These are phyloP conservation scores for Metroxylon sagu DNA, from an alignment of 176 grass and related monocot genomes.

Conservation along the genomic window DNA sequence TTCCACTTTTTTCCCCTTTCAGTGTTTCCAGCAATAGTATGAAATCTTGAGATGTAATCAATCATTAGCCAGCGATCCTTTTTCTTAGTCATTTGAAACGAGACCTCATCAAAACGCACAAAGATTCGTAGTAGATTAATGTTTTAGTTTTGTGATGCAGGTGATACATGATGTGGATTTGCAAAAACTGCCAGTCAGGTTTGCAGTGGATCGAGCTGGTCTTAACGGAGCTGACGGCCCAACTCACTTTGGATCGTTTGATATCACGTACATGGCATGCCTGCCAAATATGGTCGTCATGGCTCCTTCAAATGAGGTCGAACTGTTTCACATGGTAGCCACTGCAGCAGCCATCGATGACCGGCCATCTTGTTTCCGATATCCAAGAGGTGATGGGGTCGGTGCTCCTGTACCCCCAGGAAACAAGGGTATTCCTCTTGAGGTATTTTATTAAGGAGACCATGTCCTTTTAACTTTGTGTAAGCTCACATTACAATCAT, in stretches of 20 bases:
- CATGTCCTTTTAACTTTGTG: background rate
- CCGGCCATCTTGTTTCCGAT: conserved; percentile 81
- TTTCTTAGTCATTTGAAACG: no score
- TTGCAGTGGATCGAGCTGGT: conserved; percentile 93
- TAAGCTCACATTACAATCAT: background rate
- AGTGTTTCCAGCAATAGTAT: no score
- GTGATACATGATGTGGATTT: conserved; percentile 92
- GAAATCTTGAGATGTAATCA: no score
- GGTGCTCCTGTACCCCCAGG: conserved; percentile 59
- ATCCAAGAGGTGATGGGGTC: conserved; percentile 81
- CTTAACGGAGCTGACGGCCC: conserved; percentile 90
- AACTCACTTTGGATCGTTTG: conserved; percentile 84
- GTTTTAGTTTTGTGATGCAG: conserved; percentile 14
- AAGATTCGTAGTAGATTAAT: no score
- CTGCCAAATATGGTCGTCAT: conserved; percentile 97
- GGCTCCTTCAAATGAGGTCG: conserved; percentile 90
- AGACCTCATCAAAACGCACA: no score
- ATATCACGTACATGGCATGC: conserved; percentile 95
- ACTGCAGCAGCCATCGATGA: conserved; percentile 88
- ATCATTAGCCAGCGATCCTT: no score
- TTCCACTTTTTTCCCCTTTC: no score
- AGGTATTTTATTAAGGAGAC: conserved; percentile 28
- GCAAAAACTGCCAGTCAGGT: conserved; percentile 86
- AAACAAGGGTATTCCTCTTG: conserved; percentile 74
- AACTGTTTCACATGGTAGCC: conserved; percentile 95